Base-by-base conservation (phyloP, 169 alveolate genomes). In the Plasmodium gallinaceum region DNA sequence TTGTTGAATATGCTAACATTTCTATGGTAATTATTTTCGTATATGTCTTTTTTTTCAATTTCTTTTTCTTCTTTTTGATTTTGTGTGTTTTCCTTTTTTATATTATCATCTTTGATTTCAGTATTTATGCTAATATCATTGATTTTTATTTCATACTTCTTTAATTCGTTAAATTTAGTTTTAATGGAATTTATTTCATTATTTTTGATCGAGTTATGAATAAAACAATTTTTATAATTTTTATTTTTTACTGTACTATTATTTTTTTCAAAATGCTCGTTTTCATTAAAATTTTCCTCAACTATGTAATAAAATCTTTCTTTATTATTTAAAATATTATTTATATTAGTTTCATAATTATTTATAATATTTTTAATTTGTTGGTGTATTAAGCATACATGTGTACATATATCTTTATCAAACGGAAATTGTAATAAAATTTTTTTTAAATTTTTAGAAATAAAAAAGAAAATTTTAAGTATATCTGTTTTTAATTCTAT, bases 361-460 rank as follows among this genome's bases (percentile, higher is more conserved):
- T 43, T 52, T 61, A 86, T 61, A 74, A 86, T 62, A 86, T 86
- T 18, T 45, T 70, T 86, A 37, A 86, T 43, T 73, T 69, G 74
- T 45, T 86, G 88, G 42, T 86, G 60, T 52, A 86, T 71, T 65
- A 86, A 86, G 60, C 92, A 86, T 32, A 86, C 73, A 70, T 86
- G 92, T 86, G 92, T 86, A 64, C 92, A 86, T 60, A 86, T 86
- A 58, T 86, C 92, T 72, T 86, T 86, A 42, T 86, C 92, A 71
- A 86, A 86, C 42, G 92, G 92, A 60, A 86, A 86, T 24, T 70
- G 86, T 24, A 60, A 86, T 45, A 86, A 42, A 45, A 86, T 86
- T 43, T 86, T 70, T 86, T 72, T 86, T 86, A 86, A 71, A 86
- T 86, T 86, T 16, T 86, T 70, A 12, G 92, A 73, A 71, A 86